These are phyloP conservation scores for Pseudomonodictys pantanalensis DNA, from an alignment of 495 filamentous ascomycete species.

Conservation along the genomic window DNA sequence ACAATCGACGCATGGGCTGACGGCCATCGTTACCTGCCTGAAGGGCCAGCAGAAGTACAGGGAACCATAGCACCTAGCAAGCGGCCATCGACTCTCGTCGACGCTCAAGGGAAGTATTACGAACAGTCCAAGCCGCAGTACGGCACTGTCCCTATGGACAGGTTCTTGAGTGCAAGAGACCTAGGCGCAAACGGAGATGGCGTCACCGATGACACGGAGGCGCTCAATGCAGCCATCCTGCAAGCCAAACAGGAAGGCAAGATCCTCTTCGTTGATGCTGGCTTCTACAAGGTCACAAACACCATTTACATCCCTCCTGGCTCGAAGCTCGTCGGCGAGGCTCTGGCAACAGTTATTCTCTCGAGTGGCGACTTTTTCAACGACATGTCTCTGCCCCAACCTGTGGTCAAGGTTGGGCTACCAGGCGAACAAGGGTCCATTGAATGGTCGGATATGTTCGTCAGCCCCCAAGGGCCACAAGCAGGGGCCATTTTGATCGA, in stretches of 20 bases:
- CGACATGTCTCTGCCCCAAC: slow-evolving; percentile 40
- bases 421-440: slow-evolving; percentile 39
- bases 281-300: slow-evolving; percentile 54
- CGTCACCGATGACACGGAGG: slow-evolving; percentile 39
- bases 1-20: slow-evolving; percentile 35
- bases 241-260: slow-evolving; percentile 24
- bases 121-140: slow-evolving; percentile 42
- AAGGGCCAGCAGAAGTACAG: slow-evolving; percentile 23
- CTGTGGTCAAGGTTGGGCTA: slow-evolving; percentile 42
- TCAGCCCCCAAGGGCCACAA: slow-evolving; percentile 40
- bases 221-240: slow-evolving; percentile 34
- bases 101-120: slow-evolving; percentile 32
- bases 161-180: slow-evolving; percentile 35
- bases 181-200: slow-evolving; percentile 39
- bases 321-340: slow-evolving; percentile 56
- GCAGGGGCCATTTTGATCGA: slow-evolving; percentile 42
- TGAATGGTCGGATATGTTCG: slow-evolving; percentile 48
- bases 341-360: slow-evolving; percentile 49
- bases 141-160: slow-evolving; percentile 13
- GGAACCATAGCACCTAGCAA: slow-evolving; percentile 31
- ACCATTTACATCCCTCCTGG: slow-evolving; percentile 57
- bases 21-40: slow-evolving; percentile 36
- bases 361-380: slow-evolving; percentile 38
- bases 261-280: slow-evolving; percentile 41
- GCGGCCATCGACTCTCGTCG: slow-evolving; percentile 28